Evolutionary conservation across 176 grass and related monocot genomes (phyloP).

Genomic region (Juncus inflexus): DNA sequence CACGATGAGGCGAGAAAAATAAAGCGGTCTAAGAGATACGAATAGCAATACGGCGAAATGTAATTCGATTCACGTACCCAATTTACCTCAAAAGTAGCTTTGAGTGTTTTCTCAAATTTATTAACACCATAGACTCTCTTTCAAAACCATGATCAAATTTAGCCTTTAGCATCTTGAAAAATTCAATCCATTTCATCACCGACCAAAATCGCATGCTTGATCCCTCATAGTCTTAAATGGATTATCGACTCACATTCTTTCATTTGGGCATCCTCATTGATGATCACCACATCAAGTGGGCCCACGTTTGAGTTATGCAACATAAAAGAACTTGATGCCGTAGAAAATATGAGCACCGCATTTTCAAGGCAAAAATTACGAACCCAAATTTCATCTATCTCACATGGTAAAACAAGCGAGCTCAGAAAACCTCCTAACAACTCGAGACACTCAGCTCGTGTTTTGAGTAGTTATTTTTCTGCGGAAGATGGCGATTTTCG

Average conservation of each 20-base stretch:
- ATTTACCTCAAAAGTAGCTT: conserved; percentile 25
- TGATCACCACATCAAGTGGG: conserved; percentile 59
- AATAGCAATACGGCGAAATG: conserved; percentile 46
- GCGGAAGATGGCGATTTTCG: conserved; percentile 1
- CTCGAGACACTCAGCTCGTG: conserved; percentile 36
- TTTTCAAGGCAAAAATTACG: conserved; percentile 52
- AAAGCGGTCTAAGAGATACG: conserved; percentile 61
- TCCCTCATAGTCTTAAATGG: conserved; percentile 40
- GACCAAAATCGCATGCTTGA: conserved; percentile 70
- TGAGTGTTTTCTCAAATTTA: conserved; percentile 42
- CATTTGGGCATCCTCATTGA: conserved; percentile 78
- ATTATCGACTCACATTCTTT: conserved; percentile 75
- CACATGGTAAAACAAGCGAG: conserved; percentile 29
- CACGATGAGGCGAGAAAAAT: conserved; percentile 41
- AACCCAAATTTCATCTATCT: conserved; percentile 28
- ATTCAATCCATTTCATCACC: conserved; percentile 50
- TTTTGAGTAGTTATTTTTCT: conserved; percentile 32
- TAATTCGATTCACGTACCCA: conserved; percentile 38
- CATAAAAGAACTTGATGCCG: conserved; percentile 55
- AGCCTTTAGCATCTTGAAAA: conserved; percentile 33
- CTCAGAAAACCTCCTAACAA: conserved; percentile 39
- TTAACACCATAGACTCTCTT: conserved; percentile 25
- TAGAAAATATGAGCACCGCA: conserved; percentile 74
- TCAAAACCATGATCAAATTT: conserved; percentile 40
- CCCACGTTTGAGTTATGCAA: conserved; percentile 41